Evolutionary conservation across 176 grass and related monocot species (phyloP).

Genomic region (maize (Zea mays)): Zm-B73-REFERENCE-NAM-5.0 NC_050101.1:151429501-151430000

Average conservation of each 20-base stretch:
- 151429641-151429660: too few relatives aligned
- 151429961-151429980: neutral
- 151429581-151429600: too few relatives aligned
- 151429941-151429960: neutral
- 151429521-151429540: too few relatives aligned
- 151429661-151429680: neutral
- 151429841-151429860: constrained; percentile 9
- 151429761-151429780: constrained; percentile 13
- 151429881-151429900: neutral
- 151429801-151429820: constrained; percentile 3
- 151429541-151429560: too few relatives aligned
- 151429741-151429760: neutral
- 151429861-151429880: neutral
- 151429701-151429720: neutral
- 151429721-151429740: constrained; percentile 20
- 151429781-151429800: neutral
- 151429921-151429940: constrained; percentile 16
- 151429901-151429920: constrained; percentile 2
- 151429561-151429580: too few relatives aligned
- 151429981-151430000: constrained; percentile 21
- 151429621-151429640: too few relatives aligned
- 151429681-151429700: neutral
- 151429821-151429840: neutral
- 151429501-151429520: too few relatives aligned
- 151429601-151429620: too few relatives aligned